Conservation (phyloP, 306 rosid species). For the Inga leiocalycina region DNA sequence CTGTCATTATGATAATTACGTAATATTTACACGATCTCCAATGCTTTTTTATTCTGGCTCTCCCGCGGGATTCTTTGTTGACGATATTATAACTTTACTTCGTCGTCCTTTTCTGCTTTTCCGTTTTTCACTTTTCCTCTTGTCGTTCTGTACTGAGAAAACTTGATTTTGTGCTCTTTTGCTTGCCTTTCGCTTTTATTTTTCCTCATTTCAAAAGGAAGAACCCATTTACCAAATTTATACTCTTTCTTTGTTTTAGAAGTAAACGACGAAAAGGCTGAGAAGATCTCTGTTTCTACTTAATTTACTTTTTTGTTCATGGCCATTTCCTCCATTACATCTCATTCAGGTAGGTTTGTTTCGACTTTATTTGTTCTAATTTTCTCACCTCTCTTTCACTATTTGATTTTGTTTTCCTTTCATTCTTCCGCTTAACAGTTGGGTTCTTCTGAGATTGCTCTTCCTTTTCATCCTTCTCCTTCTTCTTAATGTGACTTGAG, state of each 20-base stretch:
- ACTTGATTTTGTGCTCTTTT: slow-evolving; percentile 36
- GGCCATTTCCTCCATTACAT: slow-evolving; percentile 8
- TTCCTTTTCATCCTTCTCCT: slow-evolving; percentile 1
- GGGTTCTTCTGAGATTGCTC: slow-evolving; percentile 5
- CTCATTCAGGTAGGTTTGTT: slow-evolving; percentile 39
- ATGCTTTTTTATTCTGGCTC: slow-evolving; percentile 44
- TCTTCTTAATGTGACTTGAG: not conserved
- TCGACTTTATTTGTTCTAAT: not conserved
- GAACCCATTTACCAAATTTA: slow-evolving; percentile 27
- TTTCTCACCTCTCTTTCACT: not conserved
- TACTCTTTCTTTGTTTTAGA: slow-evolving; percentile 29
- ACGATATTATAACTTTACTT: not conserved
- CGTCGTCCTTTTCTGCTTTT: slow-evolving; percentile 61
- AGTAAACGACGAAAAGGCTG: slow-evolving; percentile 32
- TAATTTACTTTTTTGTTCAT: slow-evolving; percentile 21
- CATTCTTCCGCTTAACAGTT: slow-evolving; percentile 1
- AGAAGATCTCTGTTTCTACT: slow-evolving; percentile 22
- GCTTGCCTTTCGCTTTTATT: slow-evolving; percentile 29
- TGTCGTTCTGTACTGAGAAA: slow-evolving; percentile 59
- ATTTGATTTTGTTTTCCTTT: not conserved
- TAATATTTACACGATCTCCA: slow-evolving; percentile 37
- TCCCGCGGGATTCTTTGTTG: not conserved
- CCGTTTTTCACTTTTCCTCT: slow-evolving; percentile 49
- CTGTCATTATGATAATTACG: slow-evolving; percentile 36
- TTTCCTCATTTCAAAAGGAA: slow-evolving; percentile 14